Evolutionary conservation across 2,329 filamentous ascomycete species (phyloP), one percentile per base, ranked within the genome.

Genomic region (Talaromyces sp.): DNA sequence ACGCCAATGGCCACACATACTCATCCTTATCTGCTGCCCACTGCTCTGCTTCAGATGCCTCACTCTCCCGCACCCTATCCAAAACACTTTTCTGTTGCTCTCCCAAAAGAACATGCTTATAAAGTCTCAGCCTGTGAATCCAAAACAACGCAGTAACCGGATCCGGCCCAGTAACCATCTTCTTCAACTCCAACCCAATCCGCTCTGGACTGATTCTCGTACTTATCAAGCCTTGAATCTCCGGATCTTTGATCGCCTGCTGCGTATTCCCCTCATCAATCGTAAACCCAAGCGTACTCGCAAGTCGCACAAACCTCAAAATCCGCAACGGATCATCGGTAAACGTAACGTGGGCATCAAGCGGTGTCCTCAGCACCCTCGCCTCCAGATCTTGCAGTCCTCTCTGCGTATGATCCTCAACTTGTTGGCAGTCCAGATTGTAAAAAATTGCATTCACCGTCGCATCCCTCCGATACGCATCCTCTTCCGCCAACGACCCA

Each of bases 361-460:
- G 37, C 19, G 61, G 61, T 11, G 61, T 63, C n/a, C 50, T 33
- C 19, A 63, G 25, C 11, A 63, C 52, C 8, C 39, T 45, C 13
- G 39, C 39, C 19, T 49, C 17, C 4, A 63, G 19, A 31, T 63
- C 61, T 17, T 1, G 3, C 7, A 63, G 50, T 17, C 61, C 61
- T 5, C 22, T 57, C 9, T n/a, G n/a, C 9, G 61, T 63, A 27
- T 45, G 25, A 57, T 63, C 61, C 19, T 63, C 37, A 11, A 63
- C 15, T 11, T 22, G 25, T 22, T 57, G 61, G 13, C 10, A 37
- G 2, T 63, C 50, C n/a, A 63, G 39, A 25, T 63, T 47, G 31
- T 47, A 63, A 45, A 63, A 63, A n/a, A 63, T 47, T 7, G 61
- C 50, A 56, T 63, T 63, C 5, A 63, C 39, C 6, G 39, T 63